Base-by-base conservation (phyloP, 1,284 basidiomycete species). In the Ustilago crameri region DNA sequence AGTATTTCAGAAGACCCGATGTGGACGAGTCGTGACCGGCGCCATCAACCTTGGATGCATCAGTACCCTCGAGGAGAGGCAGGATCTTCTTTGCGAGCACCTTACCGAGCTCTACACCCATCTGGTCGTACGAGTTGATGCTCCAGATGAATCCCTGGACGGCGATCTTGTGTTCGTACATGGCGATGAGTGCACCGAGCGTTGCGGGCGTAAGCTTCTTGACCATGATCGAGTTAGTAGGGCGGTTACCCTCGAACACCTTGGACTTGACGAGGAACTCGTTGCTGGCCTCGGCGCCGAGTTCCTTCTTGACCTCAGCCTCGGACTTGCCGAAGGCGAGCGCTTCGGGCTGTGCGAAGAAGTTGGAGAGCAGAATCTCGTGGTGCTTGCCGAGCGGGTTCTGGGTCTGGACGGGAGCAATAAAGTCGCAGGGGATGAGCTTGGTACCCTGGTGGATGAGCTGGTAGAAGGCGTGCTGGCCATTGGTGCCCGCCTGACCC, bases 101-200 rank as follows among this genome's bases (percentile, higher is more conserved):
- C 78, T 98, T 98, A 69, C 95, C 95, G 50, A 98, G 90, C 85
- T 79, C 76, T 9, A 79, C 76, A 37, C 78, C 93, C 84, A 85
- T 85, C 81, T 87, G 86, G 78, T 86, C 86, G 84, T 92, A 98
- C 10, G 93, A 95, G 88, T 98, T 98, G 87, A 98, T 96, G 45
- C 93, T 92, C 95, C 95, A 98, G 70, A 98, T 88, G 49, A 92
- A 91, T 81, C 95, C 95, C 85, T 98, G 96, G 0, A 92, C 91
- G 84, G 97, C 96, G 83, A 98, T 97, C 88, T 98, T 98, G 88
- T 98, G 95, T 86, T 98, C 95, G 84, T 95, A 95, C 73, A 95
- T 82, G n/a, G 91, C 92, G 80, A 95, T 91, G 50, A 95, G 86
- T 1, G 93, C 90, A 86, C 92, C 95, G 30, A 98, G 90, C 7